Evolutionary conservation across 2,329 filamentous ascomycete genomes (phyloP).

Genomic region (Neofusicoccum kwambonambiense): DNA sequence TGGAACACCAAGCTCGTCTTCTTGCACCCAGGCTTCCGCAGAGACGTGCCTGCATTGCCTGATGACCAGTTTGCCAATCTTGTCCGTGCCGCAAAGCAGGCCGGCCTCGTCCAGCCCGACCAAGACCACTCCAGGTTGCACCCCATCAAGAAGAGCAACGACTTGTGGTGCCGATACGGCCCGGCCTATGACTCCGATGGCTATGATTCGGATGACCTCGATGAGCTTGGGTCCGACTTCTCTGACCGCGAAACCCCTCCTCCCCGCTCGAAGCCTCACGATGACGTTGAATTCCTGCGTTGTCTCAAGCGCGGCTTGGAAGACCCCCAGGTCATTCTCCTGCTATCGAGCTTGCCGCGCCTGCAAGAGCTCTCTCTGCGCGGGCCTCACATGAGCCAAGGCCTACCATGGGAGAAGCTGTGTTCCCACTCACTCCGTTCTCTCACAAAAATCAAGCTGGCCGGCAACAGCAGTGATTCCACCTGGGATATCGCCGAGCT

Average conservation of each 20-base stretch:
- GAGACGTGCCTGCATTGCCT: neutral
- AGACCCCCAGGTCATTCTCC: constrained; percentile 8
- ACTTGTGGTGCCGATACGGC: neutral
- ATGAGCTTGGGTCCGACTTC: neutral
- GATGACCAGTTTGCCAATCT: neutral
- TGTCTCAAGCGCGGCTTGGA: neutral
- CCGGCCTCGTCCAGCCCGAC: neutral
- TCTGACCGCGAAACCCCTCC: neutral
- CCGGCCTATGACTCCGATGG: neutral
- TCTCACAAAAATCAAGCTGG: constrained; percentile 1
- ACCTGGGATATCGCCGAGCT: neutral
- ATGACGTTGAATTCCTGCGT: constrained; percentile 4
- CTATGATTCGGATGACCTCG: neutral
- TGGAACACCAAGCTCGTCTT: constrained; percentile 9
- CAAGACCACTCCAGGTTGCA: neutral
- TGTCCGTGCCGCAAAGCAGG: neutral
- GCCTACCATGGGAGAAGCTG: neutral
- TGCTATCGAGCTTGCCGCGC: constrained; percentile 6
- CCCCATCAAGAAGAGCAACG: neutral
- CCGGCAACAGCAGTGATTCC: neutral
- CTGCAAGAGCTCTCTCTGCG: neutral
- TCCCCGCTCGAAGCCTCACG: neutral
- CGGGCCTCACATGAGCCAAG: neutral
- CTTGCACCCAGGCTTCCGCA: neutral
- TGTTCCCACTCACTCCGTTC: neutral